Percentiles rank a stretch among this genome's conserved stretches.
These are phyloP conservation scores for Trichosporon sp. DNA, from an alignment of 1,284 basidiomycete species.

Conservation along the genomic window DNA sequence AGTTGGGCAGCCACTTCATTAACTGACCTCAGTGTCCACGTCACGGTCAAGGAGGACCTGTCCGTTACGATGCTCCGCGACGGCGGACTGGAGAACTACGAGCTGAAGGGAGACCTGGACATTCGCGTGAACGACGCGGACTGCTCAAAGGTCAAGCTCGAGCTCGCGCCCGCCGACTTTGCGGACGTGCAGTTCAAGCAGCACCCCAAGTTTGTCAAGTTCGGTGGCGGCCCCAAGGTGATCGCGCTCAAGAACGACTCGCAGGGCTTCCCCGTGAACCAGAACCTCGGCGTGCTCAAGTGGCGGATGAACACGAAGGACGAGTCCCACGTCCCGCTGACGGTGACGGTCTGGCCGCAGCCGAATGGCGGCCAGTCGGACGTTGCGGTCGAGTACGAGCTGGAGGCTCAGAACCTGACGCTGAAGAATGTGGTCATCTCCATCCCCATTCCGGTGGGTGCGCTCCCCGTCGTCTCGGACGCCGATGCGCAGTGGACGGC, in stretches of 20 bases:
- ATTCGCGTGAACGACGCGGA: constrained; percentile 77
- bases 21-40: constrained; percentile 68
- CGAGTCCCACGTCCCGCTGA: constrained; percentile 85
- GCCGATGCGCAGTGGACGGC: constrained; percentile 77
- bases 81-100: constrained; percentile 84
- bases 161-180: constrained; percentile 68
- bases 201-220: constrained; percentile 92
- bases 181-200: constrained; percentile 88
- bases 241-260: constrained; percentile 83
- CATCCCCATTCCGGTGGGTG: constrained; percentile 86
- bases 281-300: constrained; percentile 81
- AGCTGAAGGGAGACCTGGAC: constrained; percentile 93
- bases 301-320: constrained; percentile 92
- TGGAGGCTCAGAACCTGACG: constrained; percentile 78
- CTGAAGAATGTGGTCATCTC: constrained; percentile 84
- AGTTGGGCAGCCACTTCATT: constrained; percentile 29
- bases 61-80: constrained; percentile 81
- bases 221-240: constrained; percentile 64
- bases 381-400: constrained; percentile 95
- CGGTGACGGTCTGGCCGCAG: constrained; percentile 97
- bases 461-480: constrained; percentile 78
- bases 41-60: constrained; percentile 80
- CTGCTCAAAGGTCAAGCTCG: constrained; percentile 74
- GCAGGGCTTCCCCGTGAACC: constrained; percentile 82
- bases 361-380: constrained; percentile 87